Evolutionary conservation across 1,284 basidiomycete species (phyloP).

Genomic region (Cryptococcus floricola): DNA sequence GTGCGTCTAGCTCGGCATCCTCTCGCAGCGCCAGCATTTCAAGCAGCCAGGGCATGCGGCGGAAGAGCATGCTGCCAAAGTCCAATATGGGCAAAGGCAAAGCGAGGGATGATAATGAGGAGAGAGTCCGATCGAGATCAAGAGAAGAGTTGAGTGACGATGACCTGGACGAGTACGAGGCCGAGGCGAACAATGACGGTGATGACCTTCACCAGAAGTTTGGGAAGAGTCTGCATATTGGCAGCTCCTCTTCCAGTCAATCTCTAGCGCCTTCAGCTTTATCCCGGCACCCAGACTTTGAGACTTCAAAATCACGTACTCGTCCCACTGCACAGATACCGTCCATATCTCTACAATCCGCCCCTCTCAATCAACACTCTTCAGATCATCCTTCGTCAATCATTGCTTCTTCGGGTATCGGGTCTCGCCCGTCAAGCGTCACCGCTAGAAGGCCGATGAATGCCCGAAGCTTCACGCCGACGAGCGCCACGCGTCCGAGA

Average conservation of each 20-base stretch:
- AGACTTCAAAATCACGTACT: background rate
- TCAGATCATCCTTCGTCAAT: background rate
- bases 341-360: background rate
- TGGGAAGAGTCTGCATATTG: background rate
- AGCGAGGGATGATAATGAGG: background rate
- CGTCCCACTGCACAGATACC: background rate
- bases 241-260: background rate
- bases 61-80: conserved; percentile 15
- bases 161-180: background rate
- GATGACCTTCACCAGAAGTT: background rate
- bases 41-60: conserved; percentile 9
- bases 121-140: background rate
- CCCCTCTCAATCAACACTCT: background rate
- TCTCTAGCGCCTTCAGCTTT: background rate
- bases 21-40: background rate
- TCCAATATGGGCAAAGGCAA: background rate
- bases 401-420: background rate
- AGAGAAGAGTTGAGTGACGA: background rate
- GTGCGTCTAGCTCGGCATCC: background rate
- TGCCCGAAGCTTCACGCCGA: background rate
- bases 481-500: background rate
- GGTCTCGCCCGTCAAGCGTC: background rate
- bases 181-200: background rate
- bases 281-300: background rate
- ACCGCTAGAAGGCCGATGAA: background rate